Percentiles rank a stretch among this genome's conserved stretches.
phyloP scores from a whole-genome alignment of 371 early-diverging fungal genomes.

The Apophysomyces ossiformis region DNA sequence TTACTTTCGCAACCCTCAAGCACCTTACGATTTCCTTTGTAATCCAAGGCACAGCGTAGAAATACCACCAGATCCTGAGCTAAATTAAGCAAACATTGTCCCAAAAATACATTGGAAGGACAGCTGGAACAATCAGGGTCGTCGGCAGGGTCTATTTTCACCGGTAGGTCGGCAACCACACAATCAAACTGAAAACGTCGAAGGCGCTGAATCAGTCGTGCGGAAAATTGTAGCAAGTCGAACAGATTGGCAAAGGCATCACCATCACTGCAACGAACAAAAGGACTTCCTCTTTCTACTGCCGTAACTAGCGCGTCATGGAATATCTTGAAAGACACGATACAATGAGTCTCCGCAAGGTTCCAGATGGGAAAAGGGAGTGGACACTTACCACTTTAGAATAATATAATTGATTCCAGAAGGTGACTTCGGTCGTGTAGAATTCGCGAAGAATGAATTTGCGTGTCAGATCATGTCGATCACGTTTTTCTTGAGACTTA shows the following conservation, averaged over 20 bases:
- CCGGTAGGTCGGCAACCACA: not conserved
- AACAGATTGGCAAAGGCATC: constrained; percentile 36
- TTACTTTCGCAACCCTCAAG: constrained; percentile 19
- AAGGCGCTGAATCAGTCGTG: constrained; percentile 25
- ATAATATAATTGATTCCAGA: constrained; percentile 48
- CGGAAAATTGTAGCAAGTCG: constrained; percentile 36
- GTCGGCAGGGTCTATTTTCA: not conserved
- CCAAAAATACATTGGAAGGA: constrained; percentile 21
- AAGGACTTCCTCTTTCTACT: constrained; percentile 26
- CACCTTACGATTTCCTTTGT: constrained; percentile 32
- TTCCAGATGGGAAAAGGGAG: too few species aligned
- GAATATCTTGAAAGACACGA: constrained; percentile 27
- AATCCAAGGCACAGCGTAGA: constrained; percentile 44
- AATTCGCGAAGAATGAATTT: constrained; percentile 47
- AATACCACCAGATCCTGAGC: constrained; percentile 34
- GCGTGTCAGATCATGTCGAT: constrained; percentile 29
- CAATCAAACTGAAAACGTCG: constrained; percentile 23
- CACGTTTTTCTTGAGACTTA: constrained; percentile 36
- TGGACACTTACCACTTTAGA: constrained; percentile 39
- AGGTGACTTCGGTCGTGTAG: constrained; percentile 49
- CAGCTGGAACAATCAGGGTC: not conserved
- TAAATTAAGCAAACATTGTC: constrained; percentile 29
- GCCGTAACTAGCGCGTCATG: constrained; percentile 33
- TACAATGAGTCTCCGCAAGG: too few species aligned
- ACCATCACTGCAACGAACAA: constrained; percentile 22